Percentiles rank a stretch among this genome's conserved stretches.
Evolutionary conservation across 1,139 yeast species (phyloP).

Genomic region (Wickerhamiella infanticola): DNA sequence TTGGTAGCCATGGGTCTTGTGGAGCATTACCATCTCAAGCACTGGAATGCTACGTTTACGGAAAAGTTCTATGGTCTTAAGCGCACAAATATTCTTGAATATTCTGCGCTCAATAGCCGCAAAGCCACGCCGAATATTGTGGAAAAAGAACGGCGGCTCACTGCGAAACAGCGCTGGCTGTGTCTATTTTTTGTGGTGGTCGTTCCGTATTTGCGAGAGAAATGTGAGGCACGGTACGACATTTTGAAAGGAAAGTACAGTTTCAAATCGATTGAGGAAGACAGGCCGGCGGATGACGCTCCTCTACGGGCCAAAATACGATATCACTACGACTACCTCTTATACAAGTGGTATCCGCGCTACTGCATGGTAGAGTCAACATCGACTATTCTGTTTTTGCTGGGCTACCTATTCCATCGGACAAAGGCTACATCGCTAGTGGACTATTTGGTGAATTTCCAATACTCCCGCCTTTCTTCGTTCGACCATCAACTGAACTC

Average conservation of each 20-base stretch:
- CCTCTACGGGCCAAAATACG: slow-evolving; percentile 13
- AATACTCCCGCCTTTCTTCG: slow-evolving; percentile 52
- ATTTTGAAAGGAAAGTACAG: slow-evolving; percentile 40
- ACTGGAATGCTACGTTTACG: slow-evolving; percentile 78
- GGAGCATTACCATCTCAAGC: slow-evolving; percentile 55
- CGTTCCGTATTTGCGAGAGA: slow-evolving; percentile 52
- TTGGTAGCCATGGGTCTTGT: slow-evolving; percentile 45
- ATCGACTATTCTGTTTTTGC: slow-evolving; percentile 42
- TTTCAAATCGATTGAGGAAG: slow-evolving; percentile 12
- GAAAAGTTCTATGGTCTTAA: slow-evolving; percentile 88
- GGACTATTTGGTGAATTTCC: slow-evolving; percentile 47
- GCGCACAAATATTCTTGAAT: slow-evolving; percentile 30
- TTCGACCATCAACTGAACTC: slow-evolving; percentile 41
- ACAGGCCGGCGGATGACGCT: slow-evolving; percentile 16
- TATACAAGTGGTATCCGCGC: slow-evolving; percentile 49
- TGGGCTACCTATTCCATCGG: slow-evolving; percentile 54
- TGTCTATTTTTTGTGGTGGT: slow-evolving; percentile 52
- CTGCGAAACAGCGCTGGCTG: slow-evolving; percentile 38
- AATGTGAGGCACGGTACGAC: slow-evolving; percentile 52
- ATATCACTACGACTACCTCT: slow-evolving; percentile 28
- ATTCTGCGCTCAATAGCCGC: slow-evolving; percentile 18
- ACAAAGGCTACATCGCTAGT: slow-evolving; percentile 49
- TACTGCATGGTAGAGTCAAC: slow-evolving; percentile 35
- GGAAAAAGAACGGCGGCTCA: slow-evolving; percentile 41
- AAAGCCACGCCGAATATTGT: slow-evolving; percentile 31